These are phyloP conservation scores for Calocera cornea DNA, from an alignment of 768 basidiomycete species.

Conservation along the genomic window DNA sequence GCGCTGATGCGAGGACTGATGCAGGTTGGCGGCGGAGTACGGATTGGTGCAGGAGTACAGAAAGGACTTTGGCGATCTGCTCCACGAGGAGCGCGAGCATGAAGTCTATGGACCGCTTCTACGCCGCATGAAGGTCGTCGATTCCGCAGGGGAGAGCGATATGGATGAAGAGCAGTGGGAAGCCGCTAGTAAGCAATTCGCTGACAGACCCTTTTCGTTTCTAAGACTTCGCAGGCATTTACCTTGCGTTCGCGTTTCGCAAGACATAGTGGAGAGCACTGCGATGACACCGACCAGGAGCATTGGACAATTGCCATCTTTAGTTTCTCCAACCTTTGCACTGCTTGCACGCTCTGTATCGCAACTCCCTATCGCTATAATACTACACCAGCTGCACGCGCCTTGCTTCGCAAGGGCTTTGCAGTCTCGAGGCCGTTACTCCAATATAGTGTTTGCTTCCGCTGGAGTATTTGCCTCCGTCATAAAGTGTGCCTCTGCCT, in stretches of 20 bases:
- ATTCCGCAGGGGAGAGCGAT: slow-evolving; percentile 68
- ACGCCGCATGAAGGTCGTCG: slow-evolving; percentile 83
- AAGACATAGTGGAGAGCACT: slow-evolving; percentile 23
- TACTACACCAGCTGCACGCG: not conserved
- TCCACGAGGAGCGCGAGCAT: slow-evolving; percentile 63
- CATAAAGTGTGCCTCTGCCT: no score
- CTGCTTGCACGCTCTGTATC: not conserved
- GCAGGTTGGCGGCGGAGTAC: slow-evolving; percentile 74
- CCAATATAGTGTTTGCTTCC: no score
- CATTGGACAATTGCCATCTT: not conserved
- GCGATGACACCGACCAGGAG: not conserved
- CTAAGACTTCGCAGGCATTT: slow-evolving; percentile 50
- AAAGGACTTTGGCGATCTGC: slow-evolving; percentile 83
- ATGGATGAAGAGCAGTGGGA: slow-evolving; percentile 98
- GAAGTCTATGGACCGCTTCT: slow-evolving; percentile 73
- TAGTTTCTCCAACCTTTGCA: not conserved
- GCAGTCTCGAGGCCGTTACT: no score
- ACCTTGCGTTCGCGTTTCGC: slow-evolving; percentile 84
- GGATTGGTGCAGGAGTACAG: slow-evolving; percentile 60
- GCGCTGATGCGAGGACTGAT: not conserved
- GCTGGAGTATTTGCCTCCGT: no score
- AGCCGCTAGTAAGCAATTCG: slow-evolving; percentile 72
- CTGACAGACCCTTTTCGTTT: slow-evolving; percentile 5
- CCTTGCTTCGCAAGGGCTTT: no score
- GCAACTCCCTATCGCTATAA: not conserved